A percentile compares a stretch with the other conserved stretches of the same genome.
These are phyloP conservation scores for Chlorophyllum brunneum DNA, from an alignment of 768 basidiomycete genomes.

Conservation along the genomic window DNA sequence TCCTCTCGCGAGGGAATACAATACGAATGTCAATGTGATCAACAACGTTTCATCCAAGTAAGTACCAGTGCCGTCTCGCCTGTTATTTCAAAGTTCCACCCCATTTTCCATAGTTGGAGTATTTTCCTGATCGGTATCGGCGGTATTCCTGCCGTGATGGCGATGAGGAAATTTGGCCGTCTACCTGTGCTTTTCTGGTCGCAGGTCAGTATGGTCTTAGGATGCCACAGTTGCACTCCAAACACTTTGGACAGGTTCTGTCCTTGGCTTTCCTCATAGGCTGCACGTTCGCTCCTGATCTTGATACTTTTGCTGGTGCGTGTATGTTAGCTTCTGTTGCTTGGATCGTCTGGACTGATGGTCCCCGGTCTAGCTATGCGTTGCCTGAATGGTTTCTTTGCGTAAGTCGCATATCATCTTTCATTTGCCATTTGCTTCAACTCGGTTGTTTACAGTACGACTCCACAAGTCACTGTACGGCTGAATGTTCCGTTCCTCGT, in stretches of 20 bases:
- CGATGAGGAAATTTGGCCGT: conserved; percentile 62
- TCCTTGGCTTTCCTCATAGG: conserved; percentile 48
- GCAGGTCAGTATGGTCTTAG: conserved; percentile 40
- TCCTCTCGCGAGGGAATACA: conserved; percentile 48
- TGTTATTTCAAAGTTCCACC: neutral
- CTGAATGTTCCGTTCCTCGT: neutral
- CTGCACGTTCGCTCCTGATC: conserved; percentile 49
- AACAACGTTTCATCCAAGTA: conserved; percentile 61
- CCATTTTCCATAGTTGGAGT: conserved; percentile 47
- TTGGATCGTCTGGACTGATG: too few species aligned
- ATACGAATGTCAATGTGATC: conserved; percentile 53
- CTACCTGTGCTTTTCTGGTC: conserved; percentile 72
- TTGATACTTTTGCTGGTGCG: conserved; percentile 57
- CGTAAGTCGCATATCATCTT: conserved; percentile 22
- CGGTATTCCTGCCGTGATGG: conserved; percentile 56
- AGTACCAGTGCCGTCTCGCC: conserved; percentile 12
- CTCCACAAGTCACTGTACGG: conserved; percentile 9
- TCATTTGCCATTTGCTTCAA: neutral
- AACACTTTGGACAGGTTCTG: conserved; percentile 33
- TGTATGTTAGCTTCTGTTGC: neutral
- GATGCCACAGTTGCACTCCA: neutral
- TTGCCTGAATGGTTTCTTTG: conserved; percentile 57
- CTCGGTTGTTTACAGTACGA: neutral
- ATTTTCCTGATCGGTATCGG: conserved; percentile 61
- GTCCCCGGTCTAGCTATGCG: conserved; percentile 48